These are phyloP conservation scores for Stevia rebaudiana DNA, from an alignment of 140 eudicot genomes.

Conservation along the genomic window DNA sequence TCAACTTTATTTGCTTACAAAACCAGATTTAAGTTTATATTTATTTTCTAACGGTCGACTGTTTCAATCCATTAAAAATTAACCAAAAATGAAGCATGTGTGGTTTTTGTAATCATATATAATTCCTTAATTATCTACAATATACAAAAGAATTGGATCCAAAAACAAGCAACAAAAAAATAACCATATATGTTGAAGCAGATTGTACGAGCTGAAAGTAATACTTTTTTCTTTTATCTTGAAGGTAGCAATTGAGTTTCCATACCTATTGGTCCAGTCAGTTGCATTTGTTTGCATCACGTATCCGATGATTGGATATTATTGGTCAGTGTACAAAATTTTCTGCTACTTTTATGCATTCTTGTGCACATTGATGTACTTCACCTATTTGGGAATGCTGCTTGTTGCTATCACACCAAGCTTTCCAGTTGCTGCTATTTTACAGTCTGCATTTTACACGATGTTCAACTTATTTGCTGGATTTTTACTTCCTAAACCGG, in stretches of 20 bases:
- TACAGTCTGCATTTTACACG: constrained; percentile 17
- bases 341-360: constrained; percentile 40
- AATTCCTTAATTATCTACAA: background rate
- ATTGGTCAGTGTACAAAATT: constrained; percentile 40
- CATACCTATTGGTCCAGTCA: constrained; percentile 49
- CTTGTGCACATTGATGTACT: constrained; percentile 57
- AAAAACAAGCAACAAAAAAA: background rate
- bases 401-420: constrained; percentile 59
- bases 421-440: constrained; percentile 48
- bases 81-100: background rate
- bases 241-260: constrained; percentile 68
- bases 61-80: background rate
- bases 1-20: background rate
- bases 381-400: constrained; percentile 63
- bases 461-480: constrained; percentile 30
- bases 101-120: background rate
- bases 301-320: constrained; percentile 70
- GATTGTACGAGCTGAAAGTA: background rate
- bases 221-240: background rate
- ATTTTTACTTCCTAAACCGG: constrained; percentile 52
- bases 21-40: background rate
- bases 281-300: constrained; percentile 46
- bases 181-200: background rate
- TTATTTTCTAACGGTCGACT: background rate
- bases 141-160: background rate